Percentiles rank a stretch among this genome's conserved stretches.
Conservation (phyloP, 108 stramenopile species). For the Fragilaria crotonensis region DNA sequence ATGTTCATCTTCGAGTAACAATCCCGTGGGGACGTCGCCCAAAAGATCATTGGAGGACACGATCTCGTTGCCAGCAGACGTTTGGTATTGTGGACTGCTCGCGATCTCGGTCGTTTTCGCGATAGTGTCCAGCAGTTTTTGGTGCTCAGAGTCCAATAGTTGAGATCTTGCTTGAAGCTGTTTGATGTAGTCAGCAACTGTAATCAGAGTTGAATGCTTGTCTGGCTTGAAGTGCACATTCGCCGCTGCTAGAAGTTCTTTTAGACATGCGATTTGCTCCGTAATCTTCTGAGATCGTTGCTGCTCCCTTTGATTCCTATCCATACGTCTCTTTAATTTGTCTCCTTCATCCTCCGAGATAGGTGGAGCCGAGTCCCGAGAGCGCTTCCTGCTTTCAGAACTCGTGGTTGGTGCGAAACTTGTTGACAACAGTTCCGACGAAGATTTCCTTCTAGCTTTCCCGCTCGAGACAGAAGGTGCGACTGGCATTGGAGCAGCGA, state of each 20-base stretch:
- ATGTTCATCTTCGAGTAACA: slow-evolving; percentile 30
- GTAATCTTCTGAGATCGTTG: slow-evolving; percentile 68
- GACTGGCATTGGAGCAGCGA: background rate
- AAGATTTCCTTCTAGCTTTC: background rate
- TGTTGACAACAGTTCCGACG: background rate
- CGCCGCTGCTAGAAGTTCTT: slow-evolving; percentile 40
- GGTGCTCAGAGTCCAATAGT: slow-evolving; percentile 62
- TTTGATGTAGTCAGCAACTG: slow-evolving; percentile 67
- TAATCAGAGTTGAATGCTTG: slow-evolving; percentile 66
- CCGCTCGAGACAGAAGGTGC: background rate
- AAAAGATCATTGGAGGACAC: slow-evolving; percentile 4
- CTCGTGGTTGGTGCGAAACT: background rate
- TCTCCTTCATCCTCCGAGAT: slow-evolving; percentile 76
- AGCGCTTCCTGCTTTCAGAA: background rate
- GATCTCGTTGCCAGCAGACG: background rate
- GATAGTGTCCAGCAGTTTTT: slow-evolving; percentile 60
- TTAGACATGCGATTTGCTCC: slow-evolving; percentile 55
- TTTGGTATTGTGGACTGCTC: slow-evolving; percentile 26
- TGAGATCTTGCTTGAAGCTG: slow-evolving; percentile 43
- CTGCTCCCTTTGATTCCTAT: slow-evolving; percentile 76
- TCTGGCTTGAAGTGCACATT: slow-evolving; percentile 65
- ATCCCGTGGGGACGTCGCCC: background rate
- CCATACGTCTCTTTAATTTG: slow-evolving; percentile 37
- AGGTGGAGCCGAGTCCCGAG: slow-evolving; percentile 13
- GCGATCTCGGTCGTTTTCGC: slow-evolving; percentile 39